These are phyloP conservation scores for Septoria linicola DNA, from an alignment of 2,329 filamentous ascomycete genomes.

Conservation along the genomic window DNA sequence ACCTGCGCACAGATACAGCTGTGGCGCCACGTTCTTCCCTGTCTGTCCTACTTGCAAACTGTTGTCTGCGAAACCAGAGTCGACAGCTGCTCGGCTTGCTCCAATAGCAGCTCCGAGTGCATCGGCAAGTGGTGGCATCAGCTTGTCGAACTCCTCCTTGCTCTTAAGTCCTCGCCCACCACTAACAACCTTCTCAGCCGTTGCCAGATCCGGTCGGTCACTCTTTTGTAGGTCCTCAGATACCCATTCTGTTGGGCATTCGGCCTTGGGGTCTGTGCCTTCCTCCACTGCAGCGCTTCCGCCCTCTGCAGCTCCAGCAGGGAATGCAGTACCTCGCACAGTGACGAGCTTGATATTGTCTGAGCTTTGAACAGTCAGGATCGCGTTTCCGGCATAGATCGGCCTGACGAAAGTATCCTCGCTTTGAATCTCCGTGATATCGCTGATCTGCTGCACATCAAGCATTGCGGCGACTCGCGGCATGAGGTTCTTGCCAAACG, in stretches of 20 bases:
- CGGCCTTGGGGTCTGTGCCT: constrained; percentile 77
- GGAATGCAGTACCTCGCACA: constrained; percentile 88
- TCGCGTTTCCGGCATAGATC: constrained; percentile 97
- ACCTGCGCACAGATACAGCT: constrained; percentile 91
- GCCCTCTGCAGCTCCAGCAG: constrained; percentile 67
- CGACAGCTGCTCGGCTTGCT: constrained; percentile 89
- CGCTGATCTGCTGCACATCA: constrained; percentile 89
- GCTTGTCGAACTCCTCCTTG: constrained; percentile 91
- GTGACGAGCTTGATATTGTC: constrained; percentile 87
- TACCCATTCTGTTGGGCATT: constrained; percentile 78
- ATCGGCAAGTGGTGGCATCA: constrained; percentile 92
- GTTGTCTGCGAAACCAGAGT: constrained; percentile 97
- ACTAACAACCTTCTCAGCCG: constrained; percentile 86
- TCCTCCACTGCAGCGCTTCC: constrained; percentile 76
- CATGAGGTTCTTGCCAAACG: constrained; percentile 93
- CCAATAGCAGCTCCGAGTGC: constrained; percentile 92
- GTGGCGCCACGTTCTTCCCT: constrained; percentile 95
- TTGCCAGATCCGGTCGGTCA: constrained; percentile 87
- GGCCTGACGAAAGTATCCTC: constrained; percentile 95
- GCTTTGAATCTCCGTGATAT: constrained; percentile 80
- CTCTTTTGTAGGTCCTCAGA: constrained; percentile 91
- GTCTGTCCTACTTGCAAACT: constrained; percentile 97
- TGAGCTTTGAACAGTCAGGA: constrained; percentile 88
- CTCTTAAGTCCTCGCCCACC: constrained; percentile 94
- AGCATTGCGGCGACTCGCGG: constrained; percentile 88